Evolutionary conservation across 2,329 filamentous ascomycete species (phyloP), one percentile per base, ranked within the genome.

Genomic region (Diaporthe sp.): DNA sequence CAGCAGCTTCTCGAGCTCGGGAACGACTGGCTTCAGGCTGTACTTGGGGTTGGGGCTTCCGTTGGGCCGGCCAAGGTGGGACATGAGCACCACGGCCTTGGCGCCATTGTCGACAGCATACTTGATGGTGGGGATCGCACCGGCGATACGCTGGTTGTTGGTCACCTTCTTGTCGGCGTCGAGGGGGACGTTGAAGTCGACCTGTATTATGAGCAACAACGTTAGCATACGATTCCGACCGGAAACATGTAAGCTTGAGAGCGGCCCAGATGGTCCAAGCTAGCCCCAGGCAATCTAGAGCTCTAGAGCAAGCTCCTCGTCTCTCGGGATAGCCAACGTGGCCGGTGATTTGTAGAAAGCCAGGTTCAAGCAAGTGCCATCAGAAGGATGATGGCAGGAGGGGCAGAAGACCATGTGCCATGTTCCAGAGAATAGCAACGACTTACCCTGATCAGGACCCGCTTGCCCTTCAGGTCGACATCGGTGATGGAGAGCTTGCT

Each of bases 101-200:
- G 96, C 96, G 81, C 94, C 95, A 85, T 98, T 88, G 80, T 98
- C 94, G 82, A 97, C 88, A 83, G 95, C 95, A 86, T 98, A 93
- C 89, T 97, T 97, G 90, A 98, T 98, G 82, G 96, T 98, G 82
- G 95, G 95, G 79, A 98, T 88, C 82, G 97, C 97, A 83, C 97
- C 97, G 82, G 95, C 96, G 83, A 99, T 99, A 86, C 97, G 96
- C 90, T 99, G 97, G 88, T 93, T 95, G 92, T 99, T 99, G 86
- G 97, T 98, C 86, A 99, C 92, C 75, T 97, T 96, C 89, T 95
- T 97, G 85, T 97, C 90, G 80, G 89, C 91, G 85, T 99, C 95
- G 83, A 99, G 95, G 79, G 97, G 97, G 75, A 99, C 97, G 88
- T 99, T 99, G 93, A 99, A 99, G 92, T 99, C 97, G 86, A 99